phyloP scores from a whole-genome alignment of 352 stramenopile species.

The Pythium dissotocum region DNA sequence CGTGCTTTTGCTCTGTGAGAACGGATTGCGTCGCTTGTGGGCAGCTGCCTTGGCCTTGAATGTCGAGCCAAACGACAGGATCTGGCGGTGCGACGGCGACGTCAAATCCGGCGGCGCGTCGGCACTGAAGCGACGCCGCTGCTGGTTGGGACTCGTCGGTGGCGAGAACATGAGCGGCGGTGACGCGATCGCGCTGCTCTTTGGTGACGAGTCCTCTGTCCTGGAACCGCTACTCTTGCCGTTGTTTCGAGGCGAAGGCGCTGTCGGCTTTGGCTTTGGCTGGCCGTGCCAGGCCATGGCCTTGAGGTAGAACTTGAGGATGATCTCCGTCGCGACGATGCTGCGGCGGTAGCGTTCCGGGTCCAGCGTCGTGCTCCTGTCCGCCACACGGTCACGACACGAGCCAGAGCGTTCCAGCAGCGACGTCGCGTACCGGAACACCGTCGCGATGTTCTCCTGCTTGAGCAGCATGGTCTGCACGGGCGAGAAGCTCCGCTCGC shows the following conservation, averaged over 20 bases:
- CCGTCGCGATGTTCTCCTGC: conserved; percentile 53
- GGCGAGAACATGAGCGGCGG: conserved; percentile 22
- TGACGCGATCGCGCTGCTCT: background rate
- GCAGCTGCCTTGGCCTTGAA: conserved; percentile 22
- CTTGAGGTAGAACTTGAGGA: conserved; percentile 74
- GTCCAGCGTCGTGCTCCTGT: conserved; percentile 12
- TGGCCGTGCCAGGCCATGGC: conserved; percentile 67
- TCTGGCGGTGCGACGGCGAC: conserved; percentile 24
- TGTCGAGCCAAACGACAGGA: conserved; percentile 25
- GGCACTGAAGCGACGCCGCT: conserved; percentile 23
- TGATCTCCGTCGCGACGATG: conserved; percentile 73
- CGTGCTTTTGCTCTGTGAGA: conserved; percentile 9
- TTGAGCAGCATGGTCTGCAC: conserved; percentile 69
- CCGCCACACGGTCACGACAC: background rate
- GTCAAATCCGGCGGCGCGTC: conserved; percentile 8
- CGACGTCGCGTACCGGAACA: conserved; percentile 64
- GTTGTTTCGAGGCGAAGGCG: conserved; percentile 22
- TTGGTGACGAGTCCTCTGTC: conserved; percentile 5
- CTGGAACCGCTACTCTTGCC: background rate
- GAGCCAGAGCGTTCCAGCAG: conserved; percentile 18
- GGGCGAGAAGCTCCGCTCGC: conserved; percentile 61
- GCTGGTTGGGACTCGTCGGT: conserved; percentile 15
- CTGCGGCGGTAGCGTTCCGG: conserved; percentile 56
- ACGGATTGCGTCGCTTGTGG: conserved; percentile 15
- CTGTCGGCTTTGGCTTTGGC: conserved; percentile 30